Evolutionary conservation across 73 alveolate genomes (phyloP), one percentile per base, ranked within the genome.

Genomic region (Strombidium stylifer): DNA sequence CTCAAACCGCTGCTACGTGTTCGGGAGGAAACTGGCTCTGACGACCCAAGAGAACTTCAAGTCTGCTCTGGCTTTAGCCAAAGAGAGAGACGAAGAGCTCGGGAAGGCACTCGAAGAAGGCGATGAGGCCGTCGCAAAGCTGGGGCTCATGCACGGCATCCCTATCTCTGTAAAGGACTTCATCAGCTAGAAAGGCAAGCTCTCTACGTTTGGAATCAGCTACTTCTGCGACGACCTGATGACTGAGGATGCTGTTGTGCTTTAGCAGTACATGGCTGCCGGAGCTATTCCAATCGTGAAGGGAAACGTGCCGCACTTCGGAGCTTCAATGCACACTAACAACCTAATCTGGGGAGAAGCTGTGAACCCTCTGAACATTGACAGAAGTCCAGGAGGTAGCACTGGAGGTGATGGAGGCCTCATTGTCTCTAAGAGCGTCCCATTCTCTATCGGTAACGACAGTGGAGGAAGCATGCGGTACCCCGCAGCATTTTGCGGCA

Each of bases 371-470:
- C 44, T 48, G 46, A 82, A 91, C 44, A 28, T 49, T 31, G 26
- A 32, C 5, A 70, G 94, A 44, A 71, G 84, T 15, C 56, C 85
- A 25, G 79, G 87, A 35, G 95, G 95, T 8, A 67, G 89, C n/a
- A 50, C 92, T 1, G 96, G 96, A 10, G 98, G 98, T 12, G 92
- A 78, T 19, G 89, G 90, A n/a, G 96, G 83, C 11, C 48, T 82
- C 18, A 87, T 91, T 0, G 93, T 89, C 15, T 32, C 48, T 0
- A 54, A 72, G 21, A 71, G 84, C 47, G 60, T 84, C 8, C 89
- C 93, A 2, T 30, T 91, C n/a, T n/a, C n/a, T n/a, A n/a, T n/a
- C n/a, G n/a, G n/a, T n/a, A n/a, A n/a, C n/a, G n/a, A n/a, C n/a
- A n/a, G n/a, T n/a, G n/a, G n/a, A n/a, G n/a, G n/a, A n/a, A n/a